phyloP scores from a whole-genome alignment of 2,329 filamentous ascomycete genomes.

The Bipolaris cookei region DNA sequence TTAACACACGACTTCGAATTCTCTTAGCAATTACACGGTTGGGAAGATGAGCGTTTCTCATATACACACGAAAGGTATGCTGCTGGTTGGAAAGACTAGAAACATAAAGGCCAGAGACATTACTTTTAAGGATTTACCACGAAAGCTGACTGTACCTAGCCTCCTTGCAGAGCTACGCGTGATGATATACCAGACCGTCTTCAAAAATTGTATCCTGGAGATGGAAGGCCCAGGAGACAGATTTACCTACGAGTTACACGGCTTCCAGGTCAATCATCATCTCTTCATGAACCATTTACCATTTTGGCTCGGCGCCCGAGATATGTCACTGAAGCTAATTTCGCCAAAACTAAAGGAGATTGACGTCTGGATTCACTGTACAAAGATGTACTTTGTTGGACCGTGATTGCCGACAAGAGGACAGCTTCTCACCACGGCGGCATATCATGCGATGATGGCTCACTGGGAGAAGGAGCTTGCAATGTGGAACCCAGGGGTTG shows the following conservation, averaged over 20 bases:
- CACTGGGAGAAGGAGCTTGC: not conserved
- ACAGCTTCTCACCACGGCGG: not conserved
- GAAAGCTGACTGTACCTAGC: not conserved
- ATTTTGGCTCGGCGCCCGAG: not conserved
- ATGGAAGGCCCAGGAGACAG: not conserved
- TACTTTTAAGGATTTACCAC: not conserved
- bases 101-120: not conserved
- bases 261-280: not conserved
- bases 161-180: not conserved
- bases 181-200: not conserved
- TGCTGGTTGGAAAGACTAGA: not conserved
- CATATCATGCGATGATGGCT: not conserved
- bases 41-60: no score
- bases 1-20: no score
- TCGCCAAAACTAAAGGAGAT: not conserved
- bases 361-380: not conserved
- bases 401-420: not conserved
- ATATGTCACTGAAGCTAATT: not conserved
- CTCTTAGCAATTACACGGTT: no score
- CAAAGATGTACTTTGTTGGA: not conserved
- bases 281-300: not conserved
- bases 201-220: not conserved
- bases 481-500: not conserved
- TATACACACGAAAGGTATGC: no score
- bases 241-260: not conserved